phyloP scores from a whole-genome alignment of 129 eudicot genomes.

The Tagetes patula region DNA sequence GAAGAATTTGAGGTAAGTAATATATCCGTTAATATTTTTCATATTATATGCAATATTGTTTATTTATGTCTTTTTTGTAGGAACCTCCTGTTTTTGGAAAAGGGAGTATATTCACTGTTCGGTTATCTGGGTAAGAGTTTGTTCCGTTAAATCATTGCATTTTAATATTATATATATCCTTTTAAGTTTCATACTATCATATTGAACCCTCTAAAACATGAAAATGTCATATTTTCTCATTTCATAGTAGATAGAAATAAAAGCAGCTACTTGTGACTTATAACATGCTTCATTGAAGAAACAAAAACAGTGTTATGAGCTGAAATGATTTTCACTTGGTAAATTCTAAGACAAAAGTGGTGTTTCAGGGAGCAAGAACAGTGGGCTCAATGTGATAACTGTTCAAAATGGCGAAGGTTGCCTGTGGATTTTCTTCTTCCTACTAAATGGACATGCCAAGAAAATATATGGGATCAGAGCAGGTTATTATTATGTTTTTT shows the following conservation, averaged over 20 bases:
- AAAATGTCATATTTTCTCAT: background rate
- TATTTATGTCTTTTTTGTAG: conserved; percentile 35
- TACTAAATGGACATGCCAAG: conserved; percentile 87
- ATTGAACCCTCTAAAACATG: background rate
- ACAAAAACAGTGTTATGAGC: background rate
- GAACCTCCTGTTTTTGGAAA: conserved; percentile 96
- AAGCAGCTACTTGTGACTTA: background rate
- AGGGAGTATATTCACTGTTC: conserved; percentile 77
- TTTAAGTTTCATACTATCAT: background rate
- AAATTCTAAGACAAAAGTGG: conserved; percentile 10
- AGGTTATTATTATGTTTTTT: conserved; percentile 37
- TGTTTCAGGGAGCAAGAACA: conserved; percentile 77
- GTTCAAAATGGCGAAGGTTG: conserved; percentile 88
- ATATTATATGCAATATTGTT: conserved; percentile 1
- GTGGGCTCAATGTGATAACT: conserved; percentile 88
- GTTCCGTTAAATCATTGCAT: background rate
- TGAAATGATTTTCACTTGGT: background rate
- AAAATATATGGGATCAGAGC: conserved; percentile 60
- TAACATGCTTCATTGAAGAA: background rate
- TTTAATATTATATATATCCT: background rate
- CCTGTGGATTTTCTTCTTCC: conserved; percentile 81
- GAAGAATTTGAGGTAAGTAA: conserved; percentile 86
- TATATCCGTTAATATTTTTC: background rate
- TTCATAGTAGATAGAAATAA: background rate
- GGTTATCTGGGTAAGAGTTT: conserved; percentile 72